Conservation (phyloP, 306 rosid genomes). For the Prunus dulcis region DNA sequence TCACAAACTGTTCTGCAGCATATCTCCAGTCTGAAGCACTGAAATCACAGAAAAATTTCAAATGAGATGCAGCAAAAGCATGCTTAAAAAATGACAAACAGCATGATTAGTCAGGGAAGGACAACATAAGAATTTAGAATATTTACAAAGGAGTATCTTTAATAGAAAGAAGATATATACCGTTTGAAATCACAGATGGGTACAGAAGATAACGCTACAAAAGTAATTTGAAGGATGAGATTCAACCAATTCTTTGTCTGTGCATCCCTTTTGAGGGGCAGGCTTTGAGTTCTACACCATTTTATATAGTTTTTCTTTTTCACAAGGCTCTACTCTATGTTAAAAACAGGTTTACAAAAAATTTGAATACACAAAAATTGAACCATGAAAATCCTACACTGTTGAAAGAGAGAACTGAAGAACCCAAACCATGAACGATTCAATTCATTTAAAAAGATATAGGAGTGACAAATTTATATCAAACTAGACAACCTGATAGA, state of each 20-base stretch:
- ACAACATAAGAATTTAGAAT: background rate
- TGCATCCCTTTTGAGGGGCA: background rate
- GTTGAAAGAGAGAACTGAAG: background rate
- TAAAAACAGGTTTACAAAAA: no score
- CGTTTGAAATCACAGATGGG: background rate
- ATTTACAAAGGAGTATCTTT: background rate
- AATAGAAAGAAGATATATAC: background rate
- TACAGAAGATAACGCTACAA: background rate
- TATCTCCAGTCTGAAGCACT: conserved; percentile 90
- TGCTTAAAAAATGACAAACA: background rate
- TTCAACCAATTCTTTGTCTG: background rate
- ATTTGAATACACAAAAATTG: no score
- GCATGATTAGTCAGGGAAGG: background rate
- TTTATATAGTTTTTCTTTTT: background rate
- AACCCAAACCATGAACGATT: background rate
- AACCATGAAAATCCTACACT: no score
- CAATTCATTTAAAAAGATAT: no score
- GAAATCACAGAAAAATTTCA: conserved; percentile 27
- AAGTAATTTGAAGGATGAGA: background rate
- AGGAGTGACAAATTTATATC: background rate
- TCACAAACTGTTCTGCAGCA: conserved; percentile 71
- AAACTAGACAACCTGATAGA: background rate
- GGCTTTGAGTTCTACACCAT: background rate
- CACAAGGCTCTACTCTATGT: background rate
- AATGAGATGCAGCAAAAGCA: conserved; percentile 10